Evolutionary conservation across 495 filamentous ascomycete species (phyloP), one percentile per base, ranked within the genome.

Genomic region (Neurospora africana): DNA sequence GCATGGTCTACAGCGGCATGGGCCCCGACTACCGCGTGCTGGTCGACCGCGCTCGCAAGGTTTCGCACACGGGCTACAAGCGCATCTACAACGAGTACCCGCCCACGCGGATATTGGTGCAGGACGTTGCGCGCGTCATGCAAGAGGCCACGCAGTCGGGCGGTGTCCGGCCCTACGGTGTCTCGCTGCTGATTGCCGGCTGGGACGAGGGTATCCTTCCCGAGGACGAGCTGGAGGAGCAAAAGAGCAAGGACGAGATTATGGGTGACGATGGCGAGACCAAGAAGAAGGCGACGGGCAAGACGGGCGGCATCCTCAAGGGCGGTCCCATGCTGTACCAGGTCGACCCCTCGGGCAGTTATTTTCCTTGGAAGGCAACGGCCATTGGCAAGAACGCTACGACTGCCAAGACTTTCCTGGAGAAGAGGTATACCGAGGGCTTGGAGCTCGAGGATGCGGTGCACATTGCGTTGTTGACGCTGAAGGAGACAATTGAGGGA

Each of bases 41-140:
- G 65, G 96, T 97, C 72, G 95, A 99, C 85, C 94, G 92, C 81
- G 96, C 95, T 73, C 94, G 95, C 75, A 98, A 98, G 83, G 95
- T 98, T 72, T 95, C 93, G n/a, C 96, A 99, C 84, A 97, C 96
- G 67, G 91, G 91, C 82, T 99, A 98, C 89, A 99, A 99, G 87
- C 93, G 95, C 81, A 92, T 99, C 82, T 99, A 99, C 86, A 99
- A 99, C 83, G 95, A 99, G 86, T 99, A 99, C 87, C 95, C 95
- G 17, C 95, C 95, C 11, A 99, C 96, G 36, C 89, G 95, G 74
- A 99, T 99, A 88, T 86, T 99, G 81, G 95, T 99, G 71, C 95
- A 99, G 83, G 96, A 99, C 78, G 95, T 99, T 69, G 95, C 95
- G 61, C 89, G 93, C 75, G 94, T 97, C 71, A 97, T 99, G 91